Percentiles rank a stretch among this genome's conserved stretches.
These are phyloP conservation scores for Cucumis melo DNA, from an alignment of 306 rosid species.

Conservation along the genomic window DNA sequence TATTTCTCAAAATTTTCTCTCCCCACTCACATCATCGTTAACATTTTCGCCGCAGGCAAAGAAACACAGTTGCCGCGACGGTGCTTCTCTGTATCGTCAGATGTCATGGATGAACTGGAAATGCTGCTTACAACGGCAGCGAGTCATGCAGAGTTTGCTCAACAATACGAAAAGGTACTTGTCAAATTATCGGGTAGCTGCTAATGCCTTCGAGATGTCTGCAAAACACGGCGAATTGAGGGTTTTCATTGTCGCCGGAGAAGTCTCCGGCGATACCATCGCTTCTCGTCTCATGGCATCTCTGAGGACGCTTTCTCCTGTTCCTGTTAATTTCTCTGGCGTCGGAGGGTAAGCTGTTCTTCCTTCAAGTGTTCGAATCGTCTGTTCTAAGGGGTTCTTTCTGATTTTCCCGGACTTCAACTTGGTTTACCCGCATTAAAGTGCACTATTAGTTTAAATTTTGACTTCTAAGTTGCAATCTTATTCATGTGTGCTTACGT, in stretches of 20 bases:
- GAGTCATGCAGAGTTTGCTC: constrained; percentile 18
- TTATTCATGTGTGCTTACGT: not conserved
- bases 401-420: not conserved
- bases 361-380: not conserved
- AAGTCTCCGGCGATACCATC: constrained; percentile 81
- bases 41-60: not conserved
- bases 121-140: constrained; percentile 24
- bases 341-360: constrained; percentile 59
- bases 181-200: constrained; percentile 23
- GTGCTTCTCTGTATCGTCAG: not conserved
- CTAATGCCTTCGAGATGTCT: constrained; percentile 30
- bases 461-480: not conserved
- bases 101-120: not conserved
- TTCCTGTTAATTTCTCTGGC: constrained; percentile 57
- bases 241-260: constrained; percentile 74
- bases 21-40: not conserved
- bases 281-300: constrained; percentile 80
- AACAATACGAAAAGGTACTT: constrained; percentile 4
- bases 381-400: not conserved
- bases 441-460: not conserved
- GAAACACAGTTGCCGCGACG: not conserved
- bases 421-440: not conserved
- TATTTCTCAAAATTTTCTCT: no score
- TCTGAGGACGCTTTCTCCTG: constrained; percentile 40
- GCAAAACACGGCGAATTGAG: constrained; percentile 64